Evolutionary conservation across 768 basidiomycete genomes (phyloP).

Genomic region (Tephrocybe sp.): DNA sequence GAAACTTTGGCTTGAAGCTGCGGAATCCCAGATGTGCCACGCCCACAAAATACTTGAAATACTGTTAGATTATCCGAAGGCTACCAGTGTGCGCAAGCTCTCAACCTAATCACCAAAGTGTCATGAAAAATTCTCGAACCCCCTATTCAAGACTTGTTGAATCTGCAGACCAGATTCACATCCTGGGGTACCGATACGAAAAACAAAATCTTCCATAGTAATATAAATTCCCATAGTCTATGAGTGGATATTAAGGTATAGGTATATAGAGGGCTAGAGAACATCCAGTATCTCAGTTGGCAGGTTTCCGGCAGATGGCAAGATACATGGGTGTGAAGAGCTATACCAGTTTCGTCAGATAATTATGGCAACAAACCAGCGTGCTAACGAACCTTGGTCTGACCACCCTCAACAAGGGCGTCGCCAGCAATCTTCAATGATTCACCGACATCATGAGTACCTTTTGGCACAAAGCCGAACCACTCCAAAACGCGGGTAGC

Average conservation of each 20-base stretch:
- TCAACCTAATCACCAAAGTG: too few relatives aligned
- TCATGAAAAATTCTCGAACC: too few relatives aligned
- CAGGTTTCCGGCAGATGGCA: constrained; percentile 57
- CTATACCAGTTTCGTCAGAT: constrained; percentile 32
- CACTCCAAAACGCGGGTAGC: constrained; percentile 75
- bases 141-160: too few relatives aligned
- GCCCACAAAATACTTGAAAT: neutral
- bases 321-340: constrained; percentile 89
- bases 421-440: constrained; percentile 80
- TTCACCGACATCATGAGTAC: constrained; percentile 88
- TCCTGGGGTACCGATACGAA: too few relatives aligned
- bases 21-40: neutral
- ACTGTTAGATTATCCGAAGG: neutral
- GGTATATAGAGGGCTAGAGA: constrained; percentile 3
- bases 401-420: constrained; percentile 80
- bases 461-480: constrained; percentile 82
- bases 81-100: too few relatives aligned
- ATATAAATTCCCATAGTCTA: constrained; percentile 1
- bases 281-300: constrained; percentile 24
- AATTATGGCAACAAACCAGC: neutral
- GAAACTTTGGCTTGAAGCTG: neutral
- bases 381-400: constrained; percentile 61
- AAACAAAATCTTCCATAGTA: too few relatives aligned
- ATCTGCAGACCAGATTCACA: too few relatives aligned
- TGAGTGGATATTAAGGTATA: constrained; percentile 18